These are phyloP conservation scores for Apophysomyces trapeziformis DNA, from an alignment of 371 early-diverging fungal genomes.

Conservation along the genomic window DNA sequence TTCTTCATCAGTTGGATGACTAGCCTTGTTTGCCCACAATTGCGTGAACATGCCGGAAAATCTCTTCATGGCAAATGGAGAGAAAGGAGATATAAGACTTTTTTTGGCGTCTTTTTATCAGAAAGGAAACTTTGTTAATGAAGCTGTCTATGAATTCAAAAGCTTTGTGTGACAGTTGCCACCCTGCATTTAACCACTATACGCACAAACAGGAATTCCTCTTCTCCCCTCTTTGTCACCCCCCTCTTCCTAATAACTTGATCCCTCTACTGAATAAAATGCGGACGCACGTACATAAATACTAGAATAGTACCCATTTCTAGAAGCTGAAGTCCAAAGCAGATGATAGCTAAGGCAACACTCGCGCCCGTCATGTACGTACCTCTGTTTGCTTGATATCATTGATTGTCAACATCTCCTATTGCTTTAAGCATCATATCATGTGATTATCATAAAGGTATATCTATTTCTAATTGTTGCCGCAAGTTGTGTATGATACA, in stretches of 20 bases:
- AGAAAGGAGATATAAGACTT: neutral
- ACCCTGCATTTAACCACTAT: slow-evolving; percentile 6
- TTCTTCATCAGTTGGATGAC: neutral
- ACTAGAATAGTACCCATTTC: no score
- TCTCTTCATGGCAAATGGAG: neutral
- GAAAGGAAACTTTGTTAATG: slow-evolving; percentile 1
- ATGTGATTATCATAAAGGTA: no score
- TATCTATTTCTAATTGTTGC: no score
- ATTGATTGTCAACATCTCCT: no score
- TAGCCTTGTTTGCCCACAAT: neutral
- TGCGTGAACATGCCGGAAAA: slow-evolving; percentile 4
- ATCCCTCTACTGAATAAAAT: neutral
- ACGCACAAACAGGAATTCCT: neutral
- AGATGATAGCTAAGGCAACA: no score
- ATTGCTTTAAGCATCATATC: no score
- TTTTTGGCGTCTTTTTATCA: neutral
- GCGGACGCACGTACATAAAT: neutral
- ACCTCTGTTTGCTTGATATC: no score
- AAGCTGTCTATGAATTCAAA: neutral
- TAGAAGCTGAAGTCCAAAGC: no score
- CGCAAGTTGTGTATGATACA: no score
- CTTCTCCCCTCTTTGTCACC: neutral
- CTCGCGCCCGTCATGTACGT: no score
- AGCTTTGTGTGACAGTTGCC: neutral
- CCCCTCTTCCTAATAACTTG: neutral